phyloP scores from a whole-genome alignment of 352 stramenopile species.

The Globisporangium acanthophoron region DNA sequence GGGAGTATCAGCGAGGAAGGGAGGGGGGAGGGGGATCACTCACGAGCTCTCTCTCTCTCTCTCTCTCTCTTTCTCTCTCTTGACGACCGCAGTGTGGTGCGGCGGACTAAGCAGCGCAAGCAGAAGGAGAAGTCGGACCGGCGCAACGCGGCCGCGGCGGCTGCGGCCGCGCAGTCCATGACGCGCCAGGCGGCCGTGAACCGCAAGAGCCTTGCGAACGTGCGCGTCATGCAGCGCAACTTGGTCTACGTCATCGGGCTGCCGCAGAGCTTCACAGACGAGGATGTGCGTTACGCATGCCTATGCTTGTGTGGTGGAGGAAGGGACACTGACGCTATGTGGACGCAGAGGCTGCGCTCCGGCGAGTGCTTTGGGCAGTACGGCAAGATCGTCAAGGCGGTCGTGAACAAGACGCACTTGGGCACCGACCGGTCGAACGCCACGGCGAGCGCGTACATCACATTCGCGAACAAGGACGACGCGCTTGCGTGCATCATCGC shows the following conservation, averaged over 20 bases:
- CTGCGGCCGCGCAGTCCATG: slow-evolving; percentile 20
- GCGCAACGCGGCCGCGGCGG: slow-evolving; percentile 20
- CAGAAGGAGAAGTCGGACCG: slow-evolving; percentile 83
- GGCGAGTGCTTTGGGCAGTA: slow-evolving; percentile 92
- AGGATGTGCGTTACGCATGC: slow-evolving; percentile 36
- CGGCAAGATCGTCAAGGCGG: slow-evolving; percentile 91
- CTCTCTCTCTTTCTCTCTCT: too few relatives aligned
- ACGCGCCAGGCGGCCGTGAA: slow-evolving; percentile 33
- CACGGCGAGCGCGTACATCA: slow-evolving; percentile 91
- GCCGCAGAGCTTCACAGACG: slow-evolving; percentile 75
- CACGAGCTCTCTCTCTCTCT: background rate
- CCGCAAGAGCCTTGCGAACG: slow-evolving; percentile 83
- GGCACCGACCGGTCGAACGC: slow-evolving; percentile 63
- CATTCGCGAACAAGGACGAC: slow-evolving; percentile 89
- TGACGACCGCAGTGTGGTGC: slow-evolving; percentile 40
- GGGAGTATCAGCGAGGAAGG: too few relatives aligned
- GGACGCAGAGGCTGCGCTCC: slow-evolving; percentile 59
- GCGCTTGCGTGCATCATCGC: slow-evolving; percentile 88
- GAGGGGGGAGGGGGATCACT: background rate
- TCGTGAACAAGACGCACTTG: slow-evolving; percentile 87
- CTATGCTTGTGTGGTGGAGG: too few relatives aligned
- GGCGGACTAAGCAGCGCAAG: slow-evolving; percentile 76
- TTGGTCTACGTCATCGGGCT: slow-evolving; percentile 94
- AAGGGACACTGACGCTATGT: background rate
- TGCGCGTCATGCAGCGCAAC: slow-evolving; percentile 92